These are phyloP conservation scores for Lipomyces sp. DNA, from an alignment of 805 yeast genomes.

Conservation along the genomic window DNA sequence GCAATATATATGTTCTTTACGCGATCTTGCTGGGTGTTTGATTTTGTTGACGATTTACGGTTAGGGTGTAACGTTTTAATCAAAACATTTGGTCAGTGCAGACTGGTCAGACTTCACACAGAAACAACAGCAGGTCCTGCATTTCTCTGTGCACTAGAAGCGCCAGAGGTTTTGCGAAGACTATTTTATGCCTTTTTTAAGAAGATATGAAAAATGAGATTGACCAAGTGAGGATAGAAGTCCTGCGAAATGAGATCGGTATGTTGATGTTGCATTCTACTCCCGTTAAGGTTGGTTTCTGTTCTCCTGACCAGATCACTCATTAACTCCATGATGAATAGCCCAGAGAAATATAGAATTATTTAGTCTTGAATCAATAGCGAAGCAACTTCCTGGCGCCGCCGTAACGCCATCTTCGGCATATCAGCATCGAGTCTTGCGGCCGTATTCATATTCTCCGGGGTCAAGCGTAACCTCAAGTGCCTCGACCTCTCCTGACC, in stretches of 20 bases:
- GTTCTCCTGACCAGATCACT: neutral
- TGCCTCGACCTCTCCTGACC: neutral
- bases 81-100: too few species aligned
- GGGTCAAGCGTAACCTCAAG: neutral
- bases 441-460: conserved; percentile 5
- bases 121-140: too few species aligned
- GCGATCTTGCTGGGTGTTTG: too few species aligned
- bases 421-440: conserved; percentile 1
- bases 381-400: conserved; percentile 15
- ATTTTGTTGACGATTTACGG: too few species aligned
- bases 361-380: conserved; percentile 22
- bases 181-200: neutral
- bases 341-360: conserved; percentile 22
- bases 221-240: conserved; percentile 12
- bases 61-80: too few species aligned
- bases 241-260: conserved; percentile 25
- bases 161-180: neutral
- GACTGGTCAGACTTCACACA: too few species aligned
- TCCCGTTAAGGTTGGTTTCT: neutral
- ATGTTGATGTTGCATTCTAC: too few species aligned
- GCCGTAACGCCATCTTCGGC: neutral
- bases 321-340: neutral
- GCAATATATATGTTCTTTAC: too few species aligned
- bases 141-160: neutral
- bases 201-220: conserved; percentile 4